Evolutionary conservation across 768 basidiomycete genomes (phyloP).

Genomic region (Nidula microcarpa): DNA sequence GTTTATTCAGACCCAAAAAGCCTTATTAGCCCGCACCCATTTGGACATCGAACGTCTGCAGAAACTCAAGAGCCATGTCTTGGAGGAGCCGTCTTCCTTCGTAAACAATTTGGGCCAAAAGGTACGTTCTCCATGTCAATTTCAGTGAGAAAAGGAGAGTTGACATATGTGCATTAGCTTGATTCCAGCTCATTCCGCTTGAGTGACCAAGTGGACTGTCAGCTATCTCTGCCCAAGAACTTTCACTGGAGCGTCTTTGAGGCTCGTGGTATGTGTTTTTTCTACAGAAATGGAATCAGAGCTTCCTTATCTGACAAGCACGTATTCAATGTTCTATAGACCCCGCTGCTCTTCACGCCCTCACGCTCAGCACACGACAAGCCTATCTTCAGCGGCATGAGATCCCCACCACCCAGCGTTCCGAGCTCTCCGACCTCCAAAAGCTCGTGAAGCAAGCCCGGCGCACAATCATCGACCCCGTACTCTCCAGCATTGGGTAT

Average conservation of each 20-base stretch:
- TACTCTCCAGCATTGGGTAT: slow-evolving; percentile 28
- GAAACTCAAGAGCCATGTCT: slow-evolving; percentile 35
- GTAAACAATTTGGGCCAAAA: slow-evolving; percentile 24
- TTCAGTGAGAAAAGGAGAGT: slow-evolving; percentile 27
- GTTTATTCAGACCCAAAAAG: slow-evolving; percentile 61
- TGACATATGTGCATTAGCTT: slow-evolving; percentile 12
- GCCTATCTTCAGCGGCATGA: slow-evolving; percentile 30
- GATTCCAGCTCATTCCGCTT: slow-evolving; percentile 33
- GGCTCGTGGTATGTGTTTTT: slow-evolving; percentile 41
- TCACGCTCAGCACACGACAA: slow-evolving; percentile 35
- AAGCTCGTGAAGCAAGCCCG: slow-evolving; percentile 52
- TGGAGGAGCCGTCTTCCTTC: slow-evolving; percentile 28
- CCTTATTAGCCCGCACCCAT: slow-evolving; percentile 55
- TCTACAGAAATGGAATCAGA: not conserved
- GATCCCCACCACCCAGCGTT: slow-evolving; percentile 36
- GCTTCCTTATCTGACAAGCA: not conserved
- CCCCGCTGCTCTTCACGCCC: slow-evolving; percentile 44
- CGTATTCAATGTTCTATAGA: slow-evolving; percentile 31
- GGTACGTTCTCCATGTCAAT: slow-evolving; percentile 19
- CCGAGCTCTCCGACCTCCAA: slow-evolving; percentile 53
- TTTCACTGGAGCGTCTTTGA: slow-evolving; percentile 65
- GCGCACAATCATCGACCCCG: slow-evolving; percentile 47
- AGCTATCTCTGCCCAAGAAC: slow-evolving; percentile 38
- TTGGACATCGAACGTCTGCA: slow-evolving; percentile 59
- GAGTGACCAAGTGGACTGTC: slow-evolving; percentile 41